Evolutionary conservation across 2,329 filamentous ascomycete genomes (phyloP), one percentile per base, ranked within the genome.

Genomic region (Pseudogymnoascus sp.): DNA sequence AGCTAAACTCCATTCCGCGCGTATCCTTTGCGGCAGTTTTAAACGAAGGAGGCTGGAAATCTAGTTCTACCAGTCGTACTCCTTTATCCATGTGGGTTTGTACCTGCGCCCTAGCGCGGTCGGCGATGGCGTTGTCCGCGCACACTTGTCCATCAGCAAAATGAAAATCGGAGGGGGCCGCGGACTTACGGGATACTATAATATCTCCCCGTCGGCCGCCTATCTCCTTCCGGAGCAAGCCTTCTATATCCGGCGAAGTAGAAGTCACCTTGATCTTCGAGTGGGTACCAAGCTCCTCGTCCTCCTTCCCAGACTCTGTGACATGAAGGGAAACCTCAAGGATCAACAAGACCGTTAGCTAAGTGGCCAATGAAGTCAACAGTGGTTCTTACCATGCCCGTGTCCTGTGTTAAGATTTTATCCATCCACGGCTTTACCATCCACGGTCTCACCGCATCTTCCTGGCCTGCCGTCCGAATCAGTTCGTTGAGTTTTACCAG

Each of bases 1-100:
- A 42, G 2, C 8, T 21, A 10, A 42, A 42, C 15, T 42, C 39
- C 17, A 42, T 42, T 12, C 12, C 39, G 15, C 8, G 3, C 17
- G 15, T 42, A 42, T 25, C 15, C 15, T 8, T 42, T 10, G 12
- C 15, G 9, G 9, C 8, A 42, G 42, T 48, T 31, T 38, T 41
- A 48, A 17, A 44, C n/a, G 55, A 35, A 10, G 61, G 63, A 60
- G 58, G 64, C 42, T 65, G 38, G 35, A 66, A 66, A 25, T 65
- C 64, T 35, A 66, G 38, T 55, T 66, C 55, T 3, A 66, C 64
- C 2, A 66, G 48, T 21, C 65, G 59, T 17, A 66, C 61, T 39
- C 59, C 7, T 25, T 62, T 61, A 33, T 63, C 55, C 42, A 64
- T 64, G 39, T 13, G 44, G 44, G 42, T 39, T 38, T 60, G 59